A percentile compares a stretch with the other conserved stretches of the same genome.
These are phyloP conservation scores for Turritis glabra DNA, from an alignment of 345 rosid species.

Conservation along the genomic window DNA sequence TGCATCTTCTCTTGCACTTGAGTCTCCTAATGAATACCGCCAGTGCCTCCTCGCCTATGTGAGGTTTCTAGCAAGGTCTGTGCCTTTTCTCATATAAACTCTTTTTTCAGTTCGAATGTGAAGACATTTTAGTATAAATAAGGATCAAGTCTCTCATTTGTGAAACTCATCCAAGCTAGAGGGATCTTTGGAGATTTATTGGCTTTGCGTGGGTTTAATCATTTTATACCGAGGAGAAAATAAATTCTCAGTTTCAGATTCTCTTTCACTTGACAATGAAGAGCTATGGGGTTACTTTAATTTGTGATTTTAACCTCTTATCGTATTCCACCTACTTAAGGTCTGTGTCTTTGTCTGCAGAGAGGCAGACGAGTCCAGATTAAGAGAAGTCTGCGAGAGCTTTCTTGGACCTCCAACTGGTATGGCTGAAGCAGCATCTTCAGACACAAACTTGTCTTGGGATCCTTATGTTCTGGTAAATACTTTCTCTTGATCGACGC, in stretches of 20 bases:
- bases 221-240: background rate
- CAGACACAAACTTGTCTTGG: conserved; percentile 65
- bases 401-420: conserved; percentile 98
- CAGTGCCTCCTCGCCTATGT: conserved; percentile 93
- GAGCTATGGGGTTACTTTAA: background rate
- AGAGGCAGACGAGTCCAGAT: conserved; percentile 93
- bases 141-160: background rate
- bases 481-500: conserved; percentile 22
- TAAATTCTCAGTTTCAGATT: background rate
- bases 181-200: background rate
- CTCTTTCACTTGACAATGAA: background rate
- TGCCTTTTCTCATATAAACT: conserved; percentile 3
- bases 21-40: conserved; percentile 85
- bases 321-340: background rate
- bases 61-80: conserved; percentile 87
- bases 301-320: background rate
- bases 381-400: conserved; percentile 92
- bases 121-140: background rate
- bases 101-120: background rate
- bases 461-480: conserved; percentile 89
- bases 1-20: conserved; percentile 82
- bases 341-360: conserved; percentile 44
- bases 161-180: conserved; percentile 1
- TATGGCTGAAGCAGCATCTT: conserved; percentile 58
- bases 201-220: background rate